phyloP scores from a whole-genome alignment of 2,329 filamentous ascomycete genomes.

The Ophiostoma triangulosporum region DNA sequence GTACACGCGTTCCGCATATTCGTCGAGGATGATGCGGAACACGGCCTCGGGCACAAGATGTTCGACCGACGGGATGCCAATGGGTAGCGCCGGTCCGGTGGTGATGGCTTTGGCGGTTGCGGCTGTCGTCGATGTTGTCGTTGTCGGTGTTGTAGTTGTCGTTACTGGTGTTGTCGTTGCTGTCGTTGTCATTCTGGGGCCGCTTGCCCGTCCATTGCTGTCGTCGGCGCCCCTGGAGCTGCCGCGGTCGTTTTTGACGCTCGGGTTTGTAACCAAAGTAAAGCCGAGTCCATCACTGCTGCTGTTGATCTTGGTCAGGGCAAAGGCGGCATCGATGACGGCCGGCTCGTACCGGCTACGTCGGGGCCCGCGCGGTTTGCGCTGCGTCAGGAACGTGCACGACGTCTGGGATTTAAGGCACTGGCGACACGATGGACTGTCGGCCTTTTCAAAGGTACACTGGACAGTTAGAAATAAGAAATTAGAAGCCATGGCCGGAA shows the following conservation, averaged over 20 bases:
- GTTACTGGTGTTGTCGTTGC: background rate
- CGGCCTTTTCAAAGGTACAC: conserved; percentile 10
- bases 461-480: conserved; percentile 2
- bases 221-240: background rate
- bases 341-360: conserved; percentile 11
- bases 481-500: background rate
- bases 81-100: conserved; percentile 2
- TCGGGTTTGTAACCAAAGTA: background rate
- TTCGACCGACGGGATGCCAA: conserved; percentile 8
- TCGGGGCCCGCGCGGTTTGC: conserved; percentile 15
- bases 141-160: background rate
- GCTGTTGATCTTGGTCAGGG: conserved; percentile 2
- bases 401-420: conserved; percentile 12
- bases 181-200: background rate
- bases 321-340: background rate
- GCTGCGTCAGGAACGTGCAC: conserved; percentile 15
- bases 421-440: conserved; percentile 9
- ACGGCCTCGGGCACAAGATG: conserved; percentile 13
- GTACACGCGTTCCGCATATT: conserved; percentile 14
- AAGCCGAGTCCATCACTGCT: background rate
- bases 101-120: background rate
- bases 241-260: background rate
- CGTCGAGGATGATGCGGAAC: conserved; percentile 14
- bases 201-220: background rate
- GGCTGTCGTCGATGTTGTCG: background rate